These are phyloP conservation scores for Forsythia viridissima DNA, from an alignment of 257 asterid genomes.

Conservation along the genomic window DNA sequence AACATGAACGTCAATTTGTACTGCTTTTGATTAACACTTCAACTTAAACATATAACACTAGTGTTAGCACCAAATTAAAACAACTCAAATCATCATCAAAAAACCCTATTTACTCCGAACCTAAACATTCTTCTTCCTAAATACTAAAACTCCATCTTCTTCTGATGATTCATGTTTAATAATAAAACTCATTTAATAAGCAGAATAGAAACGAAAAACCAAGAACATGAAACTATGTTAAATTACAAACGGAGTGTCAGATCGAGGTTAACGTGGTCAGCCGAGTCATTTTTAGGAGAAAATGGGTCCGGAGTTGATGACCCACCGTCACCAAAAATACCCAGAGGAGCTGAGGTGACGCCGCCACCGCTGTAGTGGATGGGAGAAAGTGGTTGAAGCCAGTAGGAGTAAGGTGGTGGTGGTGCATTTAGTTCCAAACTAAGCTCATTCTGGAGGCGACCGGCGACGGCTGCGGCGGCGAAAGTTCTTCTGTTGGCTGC, in stretches of 20 bases:
- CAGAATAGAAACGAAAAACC: too few species aligned
- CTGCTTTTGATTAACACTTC: too few species aligned
- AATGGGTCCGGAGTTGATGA: slow-evolving; percentile 25
- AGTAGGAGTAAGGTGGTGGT: slow-evolving; percentile 25
- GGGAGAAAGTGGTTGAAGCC: slow-evolving; percentile 31
- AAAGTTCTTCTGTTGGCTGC: slow-evolving; percentile 67
- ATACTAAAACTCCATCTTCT: too few species aligned
- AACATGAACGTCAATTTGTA: too few species aligned
- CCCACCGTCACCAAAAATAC: slow-evolving; percentile 14
- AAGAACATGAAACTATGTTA: background rate
- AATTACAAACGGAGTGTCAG: slow-evolving; percentile 57
- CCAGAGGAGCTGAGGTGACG: slow-evolving; percentile 1
- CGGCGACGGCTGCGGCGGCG: slow-evolving; percentile 13
- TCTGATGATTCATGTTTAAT: too few species aligned
- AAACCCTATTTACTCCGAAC: too few species aligned
- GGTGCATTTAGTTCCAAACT: slow-evolving; percentile 19
- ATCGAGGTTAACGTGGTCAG: slow-evolving; percentile 41
- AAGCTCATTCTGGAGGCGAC: slow-evolving; percentile 17
- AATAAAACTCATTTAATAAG: background rate
- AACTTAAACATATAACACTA: too few species aligned
- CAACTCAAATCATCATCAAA: background rate
- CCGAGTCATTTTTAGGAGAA: slow-evolving; percentile 9
- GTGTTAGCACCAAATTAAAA: too few species aligned
- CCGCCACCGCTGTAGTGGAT: slow-evolving; percentile 7
- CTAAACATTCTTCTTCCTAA: too few species aligned